These are phyloP conservation scores for Ophiostoma angusticollis DNA, from an alignment of 2,329 filamentous ascomycete genomes.

Conservation along the genomic window DNA sequence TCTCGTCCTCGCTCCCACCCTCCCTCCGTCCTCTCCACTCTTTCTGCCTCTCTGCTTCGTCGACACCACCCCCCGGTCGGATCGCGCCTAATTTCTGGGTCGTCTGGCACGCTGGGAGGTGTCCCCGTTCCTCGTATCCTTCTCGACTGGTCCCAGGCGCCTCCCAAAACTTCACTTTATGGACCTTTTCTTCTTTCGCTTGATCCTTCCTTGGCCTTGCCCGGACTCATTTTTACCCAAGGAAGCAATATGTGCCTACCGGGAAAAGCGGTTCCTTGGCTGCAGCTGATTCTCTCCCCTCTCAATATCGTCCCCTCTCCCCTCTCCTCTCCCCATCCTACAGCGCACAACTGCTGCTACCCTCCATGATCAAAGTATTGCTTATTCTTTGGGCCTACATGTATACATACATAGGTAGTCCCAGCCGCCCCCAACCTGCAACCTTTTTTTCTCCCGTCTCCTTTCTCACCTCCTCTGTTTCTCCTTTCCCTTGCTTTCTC, in stretches of 20 bases:
- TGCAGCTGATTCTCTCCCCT: too few relatives aligned
- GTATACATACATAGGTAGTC: too few relatives aligned
- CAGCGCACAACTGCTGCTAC: too few relatives aligned
- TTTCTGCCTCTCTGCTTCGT: background rate
- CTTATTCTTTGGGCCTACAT: too few relatives aligned
- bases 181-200: background rate
- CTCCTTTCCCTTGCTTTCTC: background rate
- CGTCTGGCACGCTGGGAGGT: background rate
- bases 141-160: background rate
- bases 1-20: background rate
- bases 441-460: background rate
- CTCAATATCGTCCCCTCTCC: background rate
- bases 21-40: conserved; percentile 1
- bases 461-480: conserved; percentile 32
- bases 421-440: background rate
- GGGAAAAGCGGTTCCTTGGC: too few relatives aligned
- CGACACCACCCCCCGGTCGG: background rate
- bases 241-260: too few relatives aligned
- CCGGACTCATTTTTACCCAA: background rate
- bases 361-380: too few relatives aligned
- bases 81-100: conserved; percentile 3
- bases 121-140: background rate
- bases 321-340: too few relatives aligned
- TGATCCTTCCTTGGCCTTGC: background rate
- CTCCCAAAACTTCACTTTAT: background rate